phyloP scores from a whole-genome alignment of 1,139 yeast genomes.

The Zhuliangozyma blackwelliae region DNA sequence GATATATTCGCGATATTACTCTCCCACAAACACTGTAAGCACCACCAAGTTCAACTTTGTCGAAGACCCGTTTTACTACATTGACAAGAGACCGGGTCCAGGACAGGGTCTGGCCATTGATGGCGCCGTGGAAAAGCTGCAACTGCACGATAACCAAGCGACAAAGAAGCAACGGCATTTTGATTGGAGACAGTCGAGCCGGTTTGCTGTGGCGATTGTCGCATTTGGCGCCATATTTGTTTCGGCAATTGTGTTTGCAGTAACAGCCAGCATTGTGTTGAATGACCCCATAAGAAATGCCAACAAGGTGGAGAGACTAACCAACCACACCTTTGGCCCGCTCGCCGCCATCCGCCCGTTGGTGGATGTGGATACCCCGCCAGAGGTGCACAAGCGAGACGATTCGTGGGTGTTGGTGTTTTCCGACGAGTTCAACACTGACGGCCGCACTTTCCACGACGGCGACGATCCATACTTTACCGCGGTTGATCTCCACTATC shows the following conservation, averaged over 20 bases:
- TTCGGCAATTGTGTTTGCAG: conserved; percentile 7
- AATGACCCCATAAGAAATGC: conserved; percentile 8
- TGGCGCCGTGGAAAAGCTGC: background rate
- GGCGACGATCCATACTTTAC: conserved; percentile 30
- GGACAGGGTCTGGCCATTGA: too few relatives aligned
- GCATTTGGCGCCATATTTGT: conserved; percentile 2
- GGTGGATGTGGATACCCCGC: conserved; percentile 27
- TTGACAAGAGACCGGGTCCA: conserved; percentile 2
- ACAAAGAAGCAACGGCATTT: background rate
- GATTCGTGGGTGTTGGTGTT: conserved; percentile 24
- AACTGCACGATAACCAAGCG: background rate
- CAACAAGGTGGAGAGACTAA: conserved; percentile 6
- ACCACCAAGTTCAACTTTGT: conserved; percentile 4
- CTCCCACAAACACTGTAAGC: background rate
- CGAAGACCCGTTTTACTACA: conserved; percentile 8
- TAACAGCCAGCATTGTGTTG: conserved; percentile 4
- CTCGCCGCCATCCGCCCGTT: conserved; percentile 21
- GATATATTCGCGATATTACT: conserved; percentile 2
- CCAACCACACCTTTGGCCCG: conserved; percentile 16
- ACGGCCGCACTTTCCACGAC: conserved; percentile 26
- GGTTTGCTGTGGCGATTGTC: conserved; percentile 3
- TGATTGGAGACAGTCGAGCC: conserved; percentile 1
- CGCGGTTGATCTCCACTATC: conserved; percentile 27
- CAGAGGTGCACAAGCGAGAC: conserved; percentile 5
- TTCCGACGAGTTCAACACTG: conserved; percentile 28